A percentile compares a stretch with the other conserved stretches of the same genome.
Conservation (phyloP, 2,329 filamentous ascomycete species). For the Pseudogymnoascus sp. region DNA sequence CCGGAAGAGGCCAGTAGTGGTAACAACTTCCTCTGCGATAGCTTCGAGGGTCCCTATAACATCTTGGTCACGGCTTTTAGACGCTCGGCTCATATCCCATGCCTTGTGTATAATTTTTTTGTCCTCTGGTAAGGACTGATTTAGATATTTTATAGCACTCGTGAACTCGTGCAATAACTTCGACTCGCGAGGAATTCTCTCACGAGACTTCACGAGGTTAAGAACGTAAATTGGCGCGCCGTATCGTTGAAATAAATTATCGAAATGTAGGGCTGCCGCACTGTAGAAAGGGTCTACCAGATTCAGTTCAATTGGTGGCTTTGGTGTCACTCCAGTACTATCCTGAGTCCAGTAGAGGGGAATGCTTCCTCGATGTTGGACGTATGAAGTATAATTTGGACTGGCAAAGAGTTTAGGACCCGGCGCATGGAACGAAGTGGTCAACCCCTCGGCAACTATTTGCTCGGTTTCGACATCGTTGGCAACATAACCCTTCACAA, state of each 20-base stretch:
- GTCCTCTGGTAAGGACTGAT: conserved; percentile 77
- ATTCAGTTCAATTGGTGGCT: conserved; percentile 91
- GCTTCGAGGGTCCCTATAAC: conserved; percentile 86
- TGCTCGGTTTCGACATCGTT: conserved; percentile 99
- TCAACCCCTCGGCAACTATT: conserved; percentile 89
- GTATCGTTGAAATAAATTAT: conserved; percentile 88
- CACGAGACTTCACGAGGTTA: conserved; percentile 83
- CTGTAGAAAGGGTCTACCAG: conserved; percentile 95
- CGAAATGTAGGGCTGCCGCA: conserved; percentile 87
- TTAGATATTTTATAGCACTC: conserved; percentile 80
- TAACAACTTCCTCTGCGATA: conserved; percentile 81
- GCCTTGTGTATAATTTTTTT: conserved; percentile 90
- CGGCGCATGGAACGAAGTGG: conserved; percentile 90
- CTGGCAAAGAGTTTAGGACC: conserved; percentile 79
- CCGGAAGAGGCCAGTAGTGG: conserved; percentile 85
- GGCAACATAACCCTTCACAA: conserved; percentile 69
- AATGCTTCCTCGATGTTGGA: conserved; percentile 94
- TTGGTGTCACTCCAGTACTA: conserved; percentile 87
- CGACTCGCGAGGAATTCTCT: conserved; percentile 82
- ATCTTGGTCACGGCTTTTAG: conserved; percentile 85
- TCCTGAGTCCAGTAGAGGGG: conserved; percentile 97
- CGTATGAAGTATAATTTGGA: conserved; percentile 88
- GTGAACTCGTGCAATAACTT: conserved; percentile 85
- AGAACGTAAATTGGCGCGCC: conserved; percentile 86
- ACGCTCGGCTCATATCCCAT: conserved; percentile 96